Percentiles rank a stretch among this genome's conserved stretches.
These are phyloP conservation scores for Kluyveromyces marxianus DNA, from an alignment of 1,139 yeast genomes.

Conservation along the genomic window DNA sequence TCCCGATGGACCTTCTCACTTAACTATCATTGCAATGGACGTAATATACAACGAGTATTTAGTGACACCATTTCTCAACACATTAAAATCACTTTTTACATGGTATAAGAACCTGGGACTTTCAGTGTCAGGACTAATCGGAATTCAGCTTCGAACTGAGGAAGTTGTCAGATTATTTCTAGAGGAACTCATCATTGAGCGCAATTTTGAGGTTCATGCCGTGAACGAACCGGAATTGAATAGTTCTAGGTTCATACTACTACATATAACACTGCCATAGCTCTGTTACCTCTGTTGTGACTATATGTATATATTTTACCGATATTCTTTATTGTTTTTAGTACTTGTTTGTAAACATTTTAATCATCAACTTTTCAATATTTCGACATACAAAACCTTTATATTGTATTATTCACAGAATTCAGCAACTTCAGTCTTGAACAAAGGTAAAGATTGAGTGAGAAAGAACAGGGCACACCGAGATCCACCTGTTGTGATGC, in stretches of 20 bases:
- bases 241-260: slow-evolving; percentile 20
- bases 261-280: slow-evolving; percentile 11
- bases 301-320: not conserved
- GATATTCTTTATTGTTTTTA: not conserved
- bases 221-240: slow-evolving; percentile 13
- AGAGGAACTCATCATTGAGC: slow-evolving; percentile 21
- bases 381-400: no score
- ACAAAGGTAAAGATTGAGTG: no score
- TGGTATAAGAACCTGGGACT: slow-evolving; percentile 6
- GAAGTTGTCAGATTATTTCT: slow-evolving; percentile 23
- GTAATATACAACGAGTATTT: slow-evolving; percentile 30
- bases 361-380: no score
- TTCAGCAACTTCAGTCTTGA: no score
- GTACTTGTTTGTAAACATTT: no score
- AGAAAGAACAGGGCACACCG: no score
- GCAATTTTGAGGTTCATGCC: slow-evolving; percentile 14
- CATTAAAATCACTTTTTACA: slow-evolving; percentile 14
- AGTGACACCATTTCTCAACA: slow-evolving; percentile 25
- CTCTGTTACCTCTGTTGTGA: not conserved
- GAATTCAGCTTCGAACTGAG: slow-evolving; percentile 28
- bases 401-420: no score
- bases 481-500: not conserved
- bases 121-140: slow-evolving; percentile 15
- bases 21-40: slow-evolving; percentile 28
- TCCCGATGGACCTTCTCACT: slow-evolving; percentile 8